Conservation (phyloP, 2,329 filamentous ascomycete genomes). For the Alternaria sp. region DNA sequence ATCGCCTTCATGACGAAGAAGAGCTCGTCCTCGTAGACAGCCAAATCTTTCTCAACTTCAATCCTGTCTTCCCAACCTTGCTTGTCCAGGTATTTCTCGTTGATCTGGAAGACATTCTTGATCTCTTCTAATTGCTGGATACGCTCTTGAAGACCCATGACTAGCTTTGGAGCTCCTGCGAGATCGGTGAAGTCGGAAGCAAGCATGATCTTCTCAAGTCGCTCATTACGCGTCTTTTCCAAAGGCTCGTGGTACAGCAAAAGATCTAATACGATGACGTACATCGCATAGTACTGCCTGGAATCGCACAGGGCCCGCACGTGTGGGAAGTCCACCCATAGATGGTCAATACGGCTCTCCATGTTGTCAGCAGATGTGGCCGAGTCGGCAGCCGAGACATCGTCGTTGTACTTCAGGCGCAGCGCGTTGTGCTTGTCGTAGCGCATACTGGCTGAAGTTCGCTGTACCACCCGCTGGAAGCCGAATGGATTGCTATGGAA, state of each 20-base stretch:
- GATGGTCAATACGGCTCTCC: conserved; percentile 88
- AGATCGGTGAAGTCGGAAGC: conserved; percentile 98
- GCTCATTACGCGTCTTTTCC: conserved; percentile 95
- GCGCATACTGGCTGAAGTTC: conserved; percentile 90
- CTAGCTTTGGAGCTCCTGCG: conserved; percentile 90
- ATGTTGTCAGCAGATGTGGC: conserved; percentile 59
- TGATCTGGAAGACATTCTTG: conserved; percentile 93
- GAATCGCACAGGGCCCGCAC: conserved; percentile 96
- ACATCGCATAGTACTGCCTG: conserved; percentile 95
- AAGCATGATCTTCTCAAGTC: conserved; percentile 97
- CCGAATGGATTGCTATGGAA: conserved; percentile 93
- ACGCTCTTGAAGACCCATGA: conserved; percentile 86
- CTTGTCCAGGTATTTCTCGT: conserved; percentile 83
- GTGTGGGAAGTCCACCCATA: conserved; percentile 96
- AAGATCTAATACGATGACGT: conserved; percentile 95
- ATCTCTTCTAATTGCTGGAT: conserved; percentile 95
- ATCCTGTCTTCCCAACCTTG: conserved; percentile 91
- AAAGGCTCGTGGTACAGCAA: conserved; percentile 94
- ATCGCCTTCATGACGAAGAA: conserved; percentile 99
- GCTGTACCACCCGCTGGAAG: conserved; percentile 96
- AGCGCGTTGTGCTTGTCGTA: conserved; percentile 99
- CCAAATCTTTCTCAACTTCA: conserved; percentile 85
- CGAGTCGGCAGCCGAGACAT: conserved; percentile 72
- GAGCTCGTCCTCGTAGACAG: conserved; percentile 90
- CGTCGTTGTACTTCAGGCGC: conserved; percentile 95